phyloP scores from a whole-genome alignment of 345 rosid species.

The Ailanthus altissimus region DNA sequence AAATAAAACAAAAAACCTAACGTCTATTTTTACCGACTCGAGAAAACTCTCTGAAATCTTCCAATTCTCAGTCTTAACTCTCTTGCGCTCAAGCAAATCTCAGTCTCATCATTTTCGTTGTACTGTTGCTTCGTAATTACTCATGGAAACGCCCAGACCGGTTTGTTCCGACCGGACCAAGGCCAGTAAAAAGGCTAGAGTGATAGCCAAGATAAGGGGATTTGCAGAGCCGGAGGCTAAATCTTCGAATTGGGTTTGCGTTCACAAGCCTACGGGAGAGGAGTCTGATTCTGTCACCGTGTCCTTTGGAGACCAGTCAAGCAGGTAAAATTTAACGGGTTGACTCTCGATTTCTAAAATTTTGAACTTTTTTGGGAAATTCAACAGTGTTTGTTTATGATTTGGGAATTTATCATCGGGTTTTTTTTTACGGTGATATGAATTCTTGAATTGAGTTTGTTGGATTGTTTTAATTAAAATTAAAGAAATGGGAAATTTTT shows the following conservation, averaged over 20 bases:
- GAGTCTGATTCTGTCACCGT: slow-evolving; percentile 45
- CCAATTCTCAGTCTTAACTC: no score
- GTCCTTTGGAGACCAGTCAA: slow-evolving; percentile 46
- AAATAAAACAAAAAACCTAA: slow-evolving; percentile 18
- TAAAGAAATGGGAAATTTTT: background rate
- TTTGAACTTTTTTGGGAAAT: background rate
- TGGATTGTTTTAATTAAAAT: background rate
- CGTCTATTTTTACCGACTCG: slow-evolving; percentile 19
- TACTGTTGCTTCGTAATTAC: no score
- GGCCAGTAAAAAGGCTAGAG: slow-evolving; percentile 38
- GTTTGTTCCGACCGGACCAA: background rate
- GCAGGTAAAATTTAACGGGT: slow-evolving; percentile 32
- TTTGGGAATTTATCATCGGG: background rate
- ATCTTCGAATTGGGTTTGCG: slow-evolving; percentile 34
- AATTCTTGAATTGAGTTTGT: background rate
- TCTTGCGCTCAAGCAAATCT: background rate
- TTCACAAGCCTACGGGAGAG: slow-evolving; percentile 48
- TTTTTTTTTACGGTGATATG: background rate
- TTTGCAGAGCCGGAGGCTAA: slow-evolving; percentile 30
- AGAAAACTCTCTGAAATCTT: background rate
- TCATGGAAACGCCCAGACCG: slow-evolving; percentile 24
- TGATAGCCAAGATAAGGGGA: slow-evolving; percentile 62
- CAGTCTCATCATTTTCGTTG: background rate
- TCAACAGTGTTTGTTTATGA: background rate
- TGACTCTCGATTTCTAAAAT: background rate